phyloP scores from a whole-genome alignment of 495 filamentous ascomycete genomes.

The Daldinia vernicosa region DNA sequence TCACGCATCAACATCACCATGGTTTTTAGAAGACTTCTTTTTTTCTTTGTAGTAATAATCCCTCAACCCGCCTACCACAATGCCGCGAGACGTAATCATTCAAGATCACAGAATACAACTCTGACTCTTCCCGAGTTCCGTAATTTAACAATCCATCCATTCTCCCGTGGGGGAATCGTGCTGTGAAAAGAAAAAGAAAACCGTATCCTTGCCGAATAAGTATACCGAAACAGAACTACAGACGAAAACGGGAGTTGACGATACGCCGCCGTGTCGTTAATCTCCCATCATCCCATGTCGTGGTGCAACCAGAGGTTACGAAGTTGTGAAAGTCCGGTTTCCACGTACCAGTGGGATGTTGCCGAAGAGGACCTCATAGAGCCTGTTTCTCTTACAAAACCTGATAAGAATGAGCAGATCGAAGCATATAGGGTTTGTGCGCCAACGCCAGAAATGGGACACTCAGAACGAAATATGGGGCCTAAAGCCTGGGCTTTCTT shows the following conservation, averaged over 20 bases:
- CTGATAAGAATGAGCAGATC: conserved; percentile 37
- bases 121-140: conserved; percentile 14
- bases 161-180: conserved; percentile 43
- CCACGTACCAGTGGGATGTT: not conserved
- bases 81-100: conserved; percentile 23
- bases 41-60: conserved; percentile 1
- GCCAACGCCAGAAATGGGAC: conserved; percentile 17
- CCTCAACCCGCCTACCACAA: conserved; percentile 15
- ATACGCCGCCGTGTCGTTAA: conserved; percentile 2
- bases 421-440: conserved; percentile 18
- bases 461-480: conserved; percentile 24
- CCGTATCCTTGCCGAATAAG: conserved; percentile 26
- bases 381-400: conserved; percentile 38
- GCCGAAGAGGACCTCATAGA: conserved; percentile 13
- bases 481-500: conserved; percentile 22
- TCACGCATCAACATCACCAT: conserved; percentile 5
- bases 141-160: conserved; percentile 33
- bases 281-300: conserved; percentile 9
- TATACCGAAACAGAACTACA: conserved; percentile 34
- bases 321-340: conserved; percentile 1
- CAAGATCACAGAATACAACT: conserved; percentile 11
- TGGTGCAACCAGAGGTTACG: conserved; percentile 3
- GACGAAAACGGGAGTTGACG: conserved; percentile 7
- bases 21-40: conserved; percentile 5
- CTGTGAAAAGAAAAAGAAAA: conserved; percentile 31